phyloP scores from a whole-genome alignment of 1,139 yeast species.

The Taphrina deformans region DNA sequence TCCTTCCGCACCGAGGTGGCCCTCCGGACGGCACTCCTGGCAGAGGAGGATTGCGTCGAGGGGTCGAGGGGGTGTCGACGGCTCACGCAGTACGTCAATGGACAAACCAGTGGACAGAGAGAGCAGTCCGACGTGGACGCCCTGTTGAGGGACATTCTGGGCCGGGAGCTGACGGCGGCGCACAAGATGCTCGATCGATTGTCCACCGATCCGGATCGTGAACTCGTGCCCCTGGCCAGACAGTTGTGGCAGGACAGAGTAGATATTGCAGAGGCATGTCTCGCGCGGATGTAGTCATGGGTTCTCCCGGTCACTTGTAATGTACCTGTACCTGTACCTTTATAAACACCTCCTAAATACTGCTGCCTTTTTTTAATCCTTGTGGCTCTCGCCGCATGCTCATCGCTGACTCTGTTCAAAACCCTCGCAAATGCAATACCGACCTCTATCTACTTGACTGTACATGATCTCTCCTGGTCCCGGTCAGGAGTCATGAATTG shows the following conservation, averaged over 20 bases:
- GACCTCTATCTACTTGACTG: not conserved
- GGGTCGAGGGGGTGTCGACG: conserved; percentile 8
- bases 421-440: not conserved
- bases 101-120: conserved; percentile 7
- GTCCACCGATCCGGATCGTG: not conserved
- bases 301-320: too few species aligned
- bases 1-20: conserved; percentile 34
- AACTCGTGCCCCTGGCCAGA: not conserved
- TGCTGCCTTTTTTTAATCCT: too few species aligned
- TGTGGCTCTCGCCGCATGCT: not conserved
- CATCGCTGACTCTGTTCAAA: not conserved
- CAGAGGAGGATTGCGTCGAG: conserved; percentile 1
- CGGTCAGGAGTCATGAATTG: too few species aligned
- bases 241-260: conserved; percentile 2
- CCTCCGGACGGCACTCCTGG: conserved; percentile 10
- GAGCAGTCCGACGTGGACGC: conserved; percentile 51
- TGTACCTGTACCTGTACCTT: too few species aligned
- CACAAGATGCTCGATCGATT: not conserved
- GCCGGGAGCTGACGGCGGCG: not conserved
- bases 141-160: conserved; percentile 43
- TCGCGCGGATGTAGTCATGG: not conserved
- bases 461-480: too few species aligned
- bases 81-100: conserved; percentile 22
- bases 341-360: too few species aligned
- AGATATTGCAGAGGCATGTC: not conserved